Base-by-base conservation (phyloP, 257 asterid genomes). In the Leonotis leonurus region DNA sequence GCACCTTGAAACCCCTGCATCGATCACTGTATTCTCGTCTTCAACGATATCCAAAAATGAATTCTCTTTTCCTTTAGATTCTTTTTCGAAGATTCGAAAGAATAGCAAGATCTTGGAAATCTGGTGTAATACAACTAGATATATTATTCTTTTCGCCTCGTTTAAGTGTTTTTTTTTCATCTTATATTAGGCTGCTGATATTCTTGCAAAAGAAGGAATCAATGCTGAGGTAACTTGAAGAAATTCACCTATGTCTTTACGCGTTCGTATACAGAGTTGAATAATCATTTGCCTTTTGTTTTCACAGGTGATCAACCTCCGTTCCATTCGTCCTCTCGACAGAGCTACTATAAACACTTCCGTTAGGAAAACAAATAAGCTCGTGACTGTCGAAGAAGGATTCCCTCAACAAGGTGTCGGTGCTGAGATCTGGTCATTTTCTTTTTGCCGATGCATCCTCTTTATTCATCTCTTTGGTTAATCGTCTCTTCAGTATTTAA, bases 321-420 rank as follows among this genome's bases (percentile, higher is more conserved):
- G 92, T 24, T 73, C 94, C 9, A 87, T 90, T 51, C 85, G 92
- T 62, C 95, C 97, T 14, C 94, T 90, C 4, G 97, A 90, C 72
- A 78, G 90, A 77, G 52, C 84, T 35, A 55, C 88, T 8, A 85
- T 90, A 56, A 86, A 85, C 41, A 69, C 84, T 48, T 90, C 98
- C 35, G 95, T 90, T 62, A 81, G 86, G 72, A 88, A 88, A 74
- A 90, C 98, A 12, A 83, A 67, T 69, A 81, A 94, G 81, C 85
- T 90, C 26, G 89, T 90, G 44, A 88, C 95, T 17, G 80, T 84
- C 8, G 95, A 90, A 77, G 98, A 90, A 80, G 98, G 91, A 45
- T 80, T 87, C 66, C 89, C 98, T 48, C 98, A 85, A 58, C 96
- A 90, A 30, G 96, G 95, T 1, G 86, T 90, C 40, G 92, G 95